Evolutionary conservation across 1,284 basidiomycete species (phyloP), one percentile per base, ranked within the genome.

Genomic region (Rhodotorula mucilaginosa): DNA sequence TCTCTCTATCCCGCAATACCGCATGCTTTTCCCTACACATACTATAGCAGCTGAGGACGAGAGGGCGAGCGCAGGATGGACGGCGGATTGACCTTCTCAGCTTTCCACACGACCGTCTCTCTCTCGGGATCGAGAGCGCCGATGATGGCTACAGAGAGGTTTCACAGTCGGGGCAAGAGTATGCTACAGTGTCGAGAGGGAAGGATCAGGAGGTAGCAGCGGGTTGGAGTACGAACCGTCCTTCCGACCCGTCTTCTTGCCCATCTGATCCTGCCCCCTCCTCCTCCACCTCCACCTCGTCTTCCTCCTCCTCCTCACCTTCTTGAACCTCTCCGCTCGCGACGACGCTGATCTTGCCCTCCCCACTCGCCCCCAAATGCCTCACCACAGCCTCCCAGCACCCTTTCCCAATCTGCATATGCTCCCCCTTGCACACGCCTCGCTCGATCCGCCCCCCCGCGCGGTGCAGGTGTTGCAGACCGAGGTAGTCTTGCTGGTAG

Each of bases 401-500:
- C 31, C 80, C 81, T 23, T 78, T 77, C 19, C 79, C 82, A 60
- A 97, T 82, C 68, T 90, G 85, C 94, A 97, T 96, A 80, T 97
- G 93, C 77, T 86, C 84, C 13, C 91, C 91, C 44, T 88, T 84
- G 80, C 94, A 97, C 44, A 84, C 85, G 63, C 84, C 84, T 46
- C 92, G 82, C 19, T 84, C 77, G n/a, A 97, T 84, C 3, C 81
- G 84, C 5, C 88, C 89, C 8, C n/a, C 54, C 10, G 84, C 82
- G 78, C 91, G 85, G 79, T 97, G 90, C 60, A 99, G 85, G 64
- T 82, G 79, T 31, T 86, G 85, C 57, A 99, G 82, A 1, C 96
- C 96, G 74, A 98, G 92, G 87, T 92, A 93, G 81, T 99, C 92
- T 64, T 93, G 86, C 3, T 79, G 80, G 81, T 97, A 99, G 54